phyloP scores from a whole-genome alignment of 345 rosid species.

The Camelina neglecta region DNA sequence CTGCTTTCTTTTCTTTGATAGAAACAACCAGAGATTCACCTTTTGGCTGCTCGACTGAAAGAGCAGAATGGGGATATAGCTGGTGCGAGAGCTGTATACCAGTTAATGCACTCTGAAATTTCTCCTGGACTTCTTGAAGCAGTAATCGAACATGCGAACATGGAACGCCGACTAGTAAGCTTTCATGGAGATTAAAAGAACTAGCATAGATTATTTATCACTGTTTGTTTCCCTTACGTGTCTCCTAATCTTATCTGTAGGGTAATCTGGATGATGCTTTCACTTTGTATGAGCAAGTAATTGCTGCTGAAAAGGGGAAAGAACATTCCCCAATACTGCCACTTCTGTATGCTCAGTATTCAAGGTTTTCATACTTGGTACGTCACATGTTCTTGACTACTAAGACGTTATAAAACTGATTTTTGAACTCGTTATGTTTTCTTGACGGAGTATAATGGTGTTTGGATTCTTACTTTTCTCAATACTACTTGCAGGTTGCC shows the following conservation, averaged over 20 bases:
- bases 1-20: constrained; percentile 43
- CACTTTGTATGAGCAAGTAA: constrained; percentile 85
- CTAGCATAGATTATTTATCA: constrained; percentile 7
- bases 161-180: constrained; percentile 88
- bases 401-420: constrained; percentile 2
- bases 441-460: constrained; percentile 6
- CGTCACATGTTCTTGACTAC: constrained; percentile 36
- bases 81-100: constrained; percentile 93
- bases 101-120: constrained; percentile 80
- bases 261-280: constrained; percentile 81
- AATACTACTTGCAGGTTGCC: constrained; percentile 54
- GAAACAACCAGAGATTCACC: constrained; percentile 95
- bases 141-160: constrained; percentile 89
- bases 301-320: constrained; percentile 95
- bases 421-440: not conserved
- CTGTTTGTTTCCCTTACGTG: constrained; percentile 34
- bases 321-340: constrained; percentile 81
- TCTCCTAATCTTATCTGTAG: constrained; percentile 51
- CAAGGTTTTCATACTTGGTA: constrained; percentile 81
- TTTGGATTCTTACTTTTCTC: constrained; percentile 18
- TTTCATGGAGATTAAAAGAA: constrained; percentile 31
- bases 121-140: constrained; percentile 98
- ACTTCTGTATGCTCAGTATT: constrained; percentile 83
- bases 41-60: constrained; percentile 85
- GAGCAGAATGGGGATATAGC: constrained; percentile 81